A percentile compares a stretch with the other conserved stretches of the same genome.
Evolutionary conservation across 768 basidiomycete species (phyloP).

Genomic region (Panaeolus cyanescens): DNA sequence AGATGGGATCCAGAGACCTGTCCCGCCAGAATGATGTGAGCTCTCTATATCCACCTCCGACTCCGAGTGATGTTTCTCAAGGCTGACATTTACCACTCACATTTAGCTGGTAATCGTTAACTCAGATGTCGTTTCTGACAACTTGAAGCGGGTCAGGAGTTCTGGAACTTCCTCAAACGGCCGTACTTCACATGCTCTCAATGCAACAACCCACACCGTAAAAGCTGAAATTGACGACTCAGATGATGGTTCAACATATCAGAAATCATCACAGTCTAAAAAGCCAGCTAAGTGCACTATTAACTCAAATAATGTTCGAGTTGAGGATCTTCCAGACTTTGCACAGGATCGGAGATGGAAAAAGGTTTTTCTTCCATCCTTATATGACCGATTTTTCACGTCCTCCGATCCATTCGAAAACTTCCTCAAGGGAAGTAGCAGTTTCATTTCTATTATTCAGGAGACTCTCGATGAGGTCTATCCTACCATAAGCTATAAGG

Average conservation of each 20-base stretch:
- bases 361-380: constrained; percentile 12
- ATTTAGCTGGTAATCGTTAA: too few species aligned
- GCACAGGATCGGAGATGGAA: constrained; percentile 6
- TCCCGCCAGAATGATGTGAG: constrained; percentile 6
- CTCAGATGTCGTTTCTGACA: too few species aligned
- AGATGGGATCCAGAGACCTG: not conserved
- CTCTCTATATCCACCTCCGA: not conserved
- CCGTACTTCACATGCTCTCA: too few species aligned
- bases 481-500: constrained; percentile 9
- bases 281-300: not conserved
- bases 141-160: too few species aligned
- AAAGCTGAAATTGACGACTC: too few species aligned
- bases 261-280: too few species aligned
- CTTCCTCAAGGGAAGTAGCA: constrained; percentile 9
- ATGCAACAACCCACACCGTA: too few species aligned
- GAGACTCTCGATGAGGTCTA: constrained; percentile 10
- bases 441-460: constrained; percentile 15
- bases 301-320: constrained; percentile 10
- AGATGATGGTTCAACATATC: too few species aligned
- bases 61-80: too few species aligned
- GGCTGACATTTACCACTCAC: too few species aligned
- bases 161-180: too few species aligned
- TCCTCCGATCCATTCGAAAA: constrained; percentile 13
- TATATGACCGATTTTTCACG: constrained; percentile 18
- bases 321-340: constrained; percentile 15